These are phyloP conservation scores for Dothiorella sarmentorum DNA, from an alignment of 2,329 filamentous ascomycete genomes.

Conservation along the genomic window DNA sequence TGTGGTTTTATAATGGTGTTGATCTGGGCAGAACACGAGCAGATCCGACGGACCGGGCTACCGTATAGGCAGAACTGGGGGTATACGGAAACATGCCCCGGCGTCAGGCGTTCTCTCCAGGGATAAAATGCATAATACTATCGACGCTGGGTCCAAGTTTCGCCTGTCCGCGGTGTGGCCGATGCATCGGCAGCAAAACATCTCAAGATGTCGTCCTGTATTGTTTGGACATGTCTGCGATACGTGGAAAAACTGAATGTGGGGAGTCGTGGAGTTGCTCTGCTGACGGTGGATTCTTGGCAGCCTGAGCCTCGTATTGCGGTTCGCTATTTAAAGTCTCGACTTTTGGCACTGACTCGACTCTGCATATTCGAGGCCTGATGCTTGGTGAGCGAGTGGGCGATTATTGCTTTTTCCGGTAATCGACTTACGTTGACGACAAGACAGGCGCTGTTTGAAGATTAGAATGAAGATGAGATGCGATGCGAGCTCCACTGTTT, in stretches of 20 bases:
- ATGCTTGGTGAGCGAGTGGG: neutral
- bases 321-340: neutral
- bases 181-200: neutral
- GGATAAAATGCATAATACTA: neutral
- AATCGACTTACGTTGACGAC: neutral
- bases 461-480: neutral
- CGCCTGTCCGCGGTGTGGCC: neutral
- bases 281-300: neutral
- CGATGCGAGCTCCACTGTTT: neutral
- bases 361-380: neutral
- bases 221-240: neutral
- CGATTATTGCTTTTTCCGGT: neutral
- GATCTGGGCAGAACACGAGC: neutral
- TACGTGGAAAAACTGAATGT: neutral
- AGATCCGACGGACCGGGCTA: slow-evolving; percentile 1
- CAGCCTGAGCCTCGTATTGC: neutral
- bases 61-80: neutral
- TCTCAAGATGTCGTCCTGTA: neutral
- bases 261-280: neutral
- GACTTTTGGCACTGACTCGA: neutral
- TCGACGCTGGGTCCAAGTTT: neutral
- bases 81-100: neutral
- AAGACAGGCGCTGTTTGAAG: neutral
- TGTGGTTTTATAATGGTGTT: neutral
- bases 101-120: neutral